Base-by-base conservation (phyloP, 2,329 filamentous ascomycete species). In the Graphilbum ipis-grandicollis region DNA sequence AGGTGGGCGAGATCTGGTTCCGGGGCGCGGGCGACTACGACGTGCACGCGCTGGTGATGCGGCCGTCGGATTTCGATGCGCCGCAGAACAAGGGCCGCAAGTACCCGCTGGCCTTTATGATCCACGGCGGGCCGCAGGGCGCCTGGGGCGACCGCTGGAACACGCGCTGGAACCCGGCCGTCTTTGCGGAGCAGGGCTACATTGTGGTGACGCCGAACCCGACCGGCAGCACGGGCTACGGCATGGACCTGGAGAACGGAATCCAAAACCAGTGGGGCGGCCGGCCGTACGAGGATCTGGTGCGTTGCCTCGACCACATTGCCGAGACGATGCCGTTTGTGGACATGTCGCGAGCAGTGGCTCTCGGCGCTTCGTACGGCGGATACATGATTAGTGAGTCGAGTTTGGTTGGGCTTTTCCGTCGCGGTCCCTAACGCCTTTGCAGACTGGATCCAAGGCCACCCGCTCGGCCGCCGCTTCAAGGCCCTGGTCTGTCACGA, bases 401-500 rank as follows among this genome's bases (percentile, higher is more conserved):
- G n/a, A 8, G 53, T 10, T 5, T 23, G 21, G 21, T 10, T 23
- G 21, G 10, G 10, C n/a, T n/a, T n/a, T n/a, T n/a, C n/a, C n/a
- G n/a, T n/a, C n/a, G n/a, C n/a, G n/a, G n/a, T n/a, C n/a, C n/a
- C 23, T 25, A 25, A 25, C 23, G 19, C 13, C 19, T 34, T 33
- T 26, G 13, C 31, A 57, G 67, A 93, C 53, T 93, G 86, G 85
- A 84, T 93, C 47, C 84, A 93, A 56, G 86, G 86, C 8, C 79
- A 90, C 43, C 67, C 72, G 1, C 67, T 94, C 0, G 85, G 84
- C 17, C 74, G 82, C 21, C 74, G 79, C 46, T 92, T 94, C 68
- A 83, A 83, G 55, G 84, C 84, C 0, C 66, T 94, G 4, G 84
- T 93, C 21, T 85, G 77, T 48, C 85, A 93, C 52, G 84, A 93